phyloP scores from a whole-genome alignment of 2,329 filamentous ascomycete species.

The Fusarium nisikadoi region DNA sequence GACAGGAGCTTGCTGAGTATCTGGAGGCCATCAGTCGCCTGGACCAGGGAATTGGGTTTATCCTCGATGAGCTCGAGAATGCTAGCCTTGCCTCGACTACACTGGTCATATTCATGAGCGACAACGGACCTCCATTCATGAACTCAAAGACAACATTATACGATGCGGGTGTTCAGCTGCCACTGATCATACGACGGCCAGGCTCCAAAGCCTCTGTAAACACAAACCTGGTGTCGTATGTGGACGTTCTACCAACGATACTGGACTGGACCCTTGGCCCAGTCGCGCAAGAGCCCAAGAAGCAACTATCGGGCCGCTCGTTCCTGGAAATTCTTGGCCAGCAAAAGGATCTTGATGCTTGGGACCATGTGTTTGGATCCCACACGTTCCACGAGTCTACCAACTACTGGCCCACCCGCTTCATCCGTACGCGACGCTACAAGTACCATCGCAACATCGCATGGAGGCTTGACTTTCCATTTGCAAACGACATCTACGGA shows the following conservation, averaged over 20 bases:
- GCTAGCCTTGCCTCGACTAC: constrained; percentile 50
- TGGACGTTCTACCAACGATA: constrained; percentile 59
- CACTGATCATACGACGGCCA: constrained; percentile 54
- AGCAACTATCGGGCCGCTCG: background rate
- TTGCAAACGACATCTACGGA: constrained; percentile 58
- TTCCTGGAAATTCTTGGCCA: accelerated
- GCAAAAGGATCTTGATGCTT: constrained; percentile 1
- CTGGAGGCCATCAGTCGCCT: constrained; percentile 54
- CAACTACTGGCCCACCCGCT: constrained; percentile 64
- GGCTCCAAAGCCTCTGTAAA: constrained; percentile 47
- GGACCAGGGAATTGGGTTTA: constrained; percentile 55
- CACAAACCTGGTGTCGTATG: constrained; percentile 57
- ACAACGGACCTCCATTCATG: constrained; percentile 61
- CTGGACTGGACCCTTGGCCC: constrained; percentile 51
- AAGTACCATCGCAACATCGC: constrained; percentile 62
- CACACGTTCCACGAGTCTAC: constrained; percentile 64
- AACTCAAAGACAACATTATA: constrained; percentile 64
- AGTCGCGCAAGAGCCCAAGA: accelerated
- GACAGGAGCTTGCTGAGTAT: constrained; percentile 57
- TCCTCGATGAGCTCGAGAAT: constrained; percentile 50
- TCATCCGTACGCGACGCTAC: constrained; percentile 53
- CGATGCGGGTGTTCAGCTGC: constrained; percentile 58
- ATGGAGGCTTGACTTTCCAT: constrained; percentile 61
- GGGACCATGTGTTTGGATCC: constrained; percentile 58
- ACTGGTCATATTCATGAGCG: constrained; percentile 58